phyloP scores from a whole-genome alignment of 1,284 basidiomycete genomes.

The Inonotus obliquus region DNA sequence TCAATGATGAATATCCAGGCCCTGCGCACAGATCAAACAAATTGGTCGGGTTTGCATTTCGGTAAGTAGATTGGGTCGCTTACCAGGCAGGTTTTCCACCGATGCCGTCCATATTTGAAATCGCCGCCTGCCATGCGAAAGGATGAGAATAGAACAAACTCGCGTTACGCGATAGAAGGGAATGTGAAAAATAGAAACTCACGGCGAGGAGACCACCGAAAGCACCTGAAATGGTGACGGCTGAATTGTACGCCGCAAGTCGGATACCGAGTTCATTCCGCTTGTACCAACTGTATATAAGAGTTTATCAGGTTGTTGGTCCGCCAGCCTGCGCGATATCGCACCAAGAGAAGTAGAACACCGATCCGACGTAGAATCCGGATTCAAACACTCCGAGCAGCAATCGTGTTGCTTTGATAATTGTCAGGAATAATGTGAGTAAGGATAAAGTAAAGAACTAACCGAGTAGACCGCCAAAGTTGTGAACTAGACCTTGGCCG shows the following conservation, averaged over 20 bases:
- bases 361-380: constrained; percentile 16
- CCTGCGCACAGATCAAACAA: constrained; percentile 30
- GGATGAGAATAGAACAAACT: constrained; percentile 41
- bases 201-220: constrained; percentile 20
- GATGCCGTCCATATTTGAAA: constrained; percentile 26
- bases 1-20: constrained; percentile 74
- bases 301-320: background rate
- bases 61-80: background rate
- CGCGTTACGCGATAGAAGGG: constrained; percentile 64
- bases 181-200: too few relatives aligned
- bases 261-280: constrained; percentile 24
- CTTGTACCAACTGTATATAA: constrained; percentile 21
- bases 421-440: background rate
- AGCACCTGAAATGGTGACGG: constrained; percentile 23
- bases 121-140: constrained; percentile 18
- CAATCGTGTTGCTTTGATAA: constrained; percentile 12
- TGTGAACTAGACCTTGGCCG: constrained; percentile 61
- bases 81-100: constrained; percentile 26
- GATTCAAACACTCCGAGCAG: constrained; percentile 24
- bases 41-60: too few relatives aligned
- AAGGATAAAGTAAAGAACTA: constrained; percentile 28
- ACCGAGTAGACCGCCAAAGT: constrained; percentile 63
- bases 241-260: constrained; percentile 25
- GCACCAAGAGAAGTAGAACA: constrained; percentile 62
- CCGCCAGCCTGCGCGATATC: too few relatives aligned